Evolutionary conservation across 2,329 filamentous ascomycete genomes (phyloP).

Genomic region (Sporothrix mexicana): DNA sequence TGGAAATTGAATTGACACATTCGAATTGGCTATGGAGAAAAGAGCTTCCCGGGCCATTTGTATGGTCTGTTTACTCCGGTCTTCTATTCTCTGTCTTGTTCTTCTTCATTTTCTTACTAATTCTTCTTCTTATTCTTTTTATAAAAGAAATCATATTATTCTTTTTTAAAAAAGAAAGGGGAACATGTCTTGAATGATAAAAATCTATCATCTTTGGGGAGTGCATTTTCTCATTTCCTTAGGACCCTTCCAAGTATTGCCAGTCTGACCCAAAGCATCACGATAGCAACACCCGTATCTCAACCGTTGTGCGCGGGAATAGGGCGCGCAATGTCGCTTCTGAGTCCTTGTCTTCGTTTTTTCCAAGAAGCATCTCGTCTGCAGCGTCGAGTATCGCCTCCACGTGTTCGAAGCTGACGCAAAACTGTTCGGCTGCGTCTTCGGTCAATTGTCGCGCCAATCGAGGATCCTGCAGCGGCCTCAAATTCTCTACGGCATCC

Average conservation of each 20-base stretch:
- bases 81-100: neutral
- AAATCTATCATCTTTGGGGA: too few relatives aligned
- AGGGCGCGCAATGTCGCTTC: conserved; percentile 48
- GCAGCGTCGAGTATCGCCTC: conserved; percentile 57
- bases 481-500: conserved; percentile 84
- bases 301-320: conserved; percentile 65
- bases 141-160: too few relatives aligned
- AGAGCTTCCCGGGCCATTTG: neutral
- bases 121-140: neutral
- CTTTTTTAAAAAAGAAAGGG: neutral
- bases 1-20: neutral
- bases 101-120: neutral
- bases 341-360: conserved; percentile 41
- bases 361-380: conserved; percentile 46
- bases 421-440: conserved; percentile 82
- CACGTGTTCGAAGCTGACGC: conserved; percentile 75
- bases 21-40: neutral
- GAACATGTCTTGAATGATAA: too few relatives aligned
- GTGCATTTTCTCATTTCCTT: neutral
- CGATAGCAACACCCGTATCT: conserved; percentile 65
- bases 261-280: conserved; percentile 41
- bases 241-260: neutral
- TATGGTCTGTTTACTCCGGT: conserved; percentile 4
- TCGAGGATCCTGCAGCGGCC: conserved; percentile 71
- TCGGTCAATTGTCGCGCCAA: conserved; percentile 79